phyloP scores from a whole-genome alignment of 179 eudicot species.

The Beta macrorhiza region DNA sequence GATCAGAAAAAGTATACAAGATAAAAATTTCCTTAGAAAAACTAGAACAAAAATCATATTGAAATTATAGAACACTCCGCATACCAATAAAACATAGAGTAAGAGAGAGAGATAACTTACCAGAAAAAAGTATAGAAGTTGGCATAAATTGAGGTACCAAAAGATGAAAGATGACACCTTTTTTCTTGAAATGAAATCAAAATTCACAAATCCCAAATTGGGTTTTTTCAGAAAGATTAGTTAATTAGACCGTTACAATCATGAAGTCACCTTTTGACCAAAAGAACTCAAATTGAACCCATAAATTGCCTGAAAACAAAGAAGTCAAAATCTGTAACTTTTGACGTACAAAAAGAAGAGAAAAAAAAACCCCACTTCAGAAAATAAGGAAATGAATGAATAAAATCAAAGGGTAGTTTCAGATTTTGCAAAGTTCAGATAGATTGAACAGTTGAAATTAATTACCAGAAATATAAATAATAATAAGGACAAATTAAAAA shows the following conservation, averaged over 20 bases:
- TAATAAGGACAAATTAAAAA: neutral
- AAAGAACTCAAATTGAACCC: conserved; percentile 14
- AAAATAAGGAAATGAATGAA: neutral
- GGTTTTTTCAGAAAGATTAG: neutral
- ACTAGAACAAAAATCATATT: neutral
- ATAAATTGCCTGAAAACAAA: conserved; percentile 14
- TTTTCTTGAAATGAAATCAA: neutral
- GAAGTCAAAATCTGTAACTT: conserved; percentile 18
- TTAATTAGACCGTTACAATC: conserved; percentile 16
- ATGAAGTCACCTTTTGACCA: conserved; percentile 8
- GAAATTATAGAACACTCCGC: neutral
- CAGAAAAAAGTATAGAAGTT: conserved; percentile 15
- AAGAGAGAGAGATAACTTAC: conserved; percentile 24
- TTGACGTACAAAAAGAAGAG: neutral
- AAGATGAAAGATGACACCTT: neutral
- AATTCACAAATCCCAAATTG: conserved; percentile 10
- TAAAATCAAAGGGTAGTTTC: conserved; percentile 6
- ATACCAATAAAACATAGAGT: neutral
- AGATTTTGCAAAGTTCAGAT: conserved; percentile 20
- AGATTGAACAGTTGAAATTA: neutral
- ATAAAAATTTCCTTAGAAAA: too few species aligned
- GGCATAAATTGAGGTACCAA: conserved; percentile 20
- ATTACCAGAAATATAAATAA: neutral
- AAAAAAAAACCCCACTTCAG: conserved; percentile 21
- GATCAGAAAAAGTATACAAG: neutral